A percentile compares a stretch with the other conserved stretches of the same genome.
These are phyloP conservation scores for Ziziphus jujuba DNA, from an alignment of 306 rosid genomes.

Conservation along the genomic window DNA sequence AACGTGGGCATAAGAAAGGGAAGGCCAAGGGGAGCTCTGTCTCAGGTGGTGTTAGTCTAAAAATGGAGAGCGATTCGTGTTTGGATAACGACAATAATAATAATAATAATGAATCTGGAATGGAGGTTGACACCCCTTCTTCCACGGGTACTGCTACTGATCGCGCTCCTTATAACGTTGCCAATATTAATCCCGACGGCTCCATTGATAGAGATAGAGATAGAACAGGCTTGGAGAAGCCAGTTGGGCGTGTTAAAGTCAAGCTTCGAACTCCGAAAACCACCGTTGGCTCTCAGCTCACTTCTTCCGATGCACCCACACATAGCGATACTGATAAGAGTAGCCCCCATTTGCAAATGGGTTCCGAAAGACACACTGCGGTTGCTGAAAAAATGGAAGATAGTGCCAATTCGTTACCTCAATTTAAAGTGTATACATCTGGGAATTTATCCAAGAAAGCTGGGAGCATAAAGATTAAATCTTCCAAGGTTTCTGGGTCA, in stretches of 20 bases:
- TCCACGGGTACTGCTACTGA: constrained; percentile 83
- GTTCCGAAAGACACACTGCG: constrained; percentile 51
- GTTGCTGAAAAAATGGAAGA: constrained; percentile 65
- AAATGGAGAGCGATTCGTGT: constrained; percentile 46
- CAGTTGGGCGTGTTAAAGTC: constrained; percentile 82
- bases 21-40: constrained; percentile 46
- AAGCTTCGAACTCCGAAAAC: constrained; percentile 68
- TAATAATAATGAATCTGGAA: constrained; percentile 53
- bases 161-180: constrained; percentile 56
- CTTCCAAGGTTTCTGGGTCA: constrained; percentile 67
- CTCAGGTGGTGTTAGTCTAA: constrained; percentile 22
- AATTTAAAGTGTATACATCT: constrained; percentile 20
- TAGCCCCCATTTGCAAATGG: constrained; percentile 63
- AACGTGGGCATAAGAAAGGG: constrained; percentile 67
- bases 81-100: constrained; percentile 43
- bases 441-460: constrained; percentile 50
- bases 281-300: constrained; percentile 58
- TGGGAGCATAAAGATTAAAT: constrained; percentile 72
- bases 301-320: constrained; percentile 70
- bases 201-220: constrained; percentile 54
- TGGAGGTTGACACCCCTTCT: constrained; percentile 79
- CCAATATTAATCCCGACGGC: constrained; percentile 63
- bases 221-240: constrained; percentile 43
- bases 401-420: constrained; percentile 71
- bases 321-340: constrained; percentile 89